Evolutionary conservation across 371 early-diverging fungal genomes (phyloP), one percentile per base, ranked within the genome.

Genomic region (Conidiobolus incongruus): DNA sequence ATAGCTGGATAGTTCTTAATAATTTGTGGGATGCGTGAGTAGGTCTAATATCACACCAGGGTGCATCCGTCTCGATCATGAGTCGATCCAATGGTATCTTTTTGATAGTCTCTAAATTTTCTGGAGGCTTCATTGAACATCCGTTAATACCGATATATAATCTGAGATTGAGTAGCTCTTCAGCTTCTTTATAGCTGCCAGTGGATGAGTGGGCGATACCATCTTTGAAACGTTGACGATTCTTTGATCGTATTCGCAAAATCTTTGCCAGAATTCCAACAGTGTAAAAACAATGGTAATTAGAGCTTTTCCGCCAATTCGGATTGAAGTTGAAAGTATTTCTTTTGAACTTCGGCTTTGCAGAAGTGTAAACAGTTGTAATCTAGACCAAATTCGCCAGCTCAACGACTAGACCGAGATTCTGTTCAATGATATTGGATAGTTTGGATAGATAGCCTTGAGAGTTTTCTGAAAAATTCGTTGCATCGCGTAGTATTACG

Each of bases 131-230:
- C 26, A 96, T 56, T 1, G 90, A 89, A 50, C 94, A 93, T 8
- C 99, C 99, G 55, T 97, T 98, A 50, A 98, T 66, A 19, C 98
- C 95, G 55, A 98, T 91, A 55, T 76, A 89, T 24, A 92, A 60
- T n/a, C 66, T 92, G 38, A 86, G 54, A 2, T 73, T 69, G 13
- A 86, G 47, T 17, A 81, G 55, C 35, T 58, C 58, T 47, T 66
- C 47, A 62, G 81, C 65, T 49, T 93, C 93, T 17, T 82, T 85
- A 16, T 73, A 13, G 0, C 71, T 59, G 1, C 92, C 93, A 4
- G 85, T 86, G 53, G 90, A 94, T 0, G 87, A 88, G 51, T 98
- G 99, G 16, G 96, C 89, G 1, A 96, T 90, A 21, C 95, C 98
- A 15, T 59, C 46, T 5, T 52, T 61, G 44, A 85, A 79, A 28